Base-by-base conservation (phyloP, 306 rosid species). In the Delonix regia region DNA sequence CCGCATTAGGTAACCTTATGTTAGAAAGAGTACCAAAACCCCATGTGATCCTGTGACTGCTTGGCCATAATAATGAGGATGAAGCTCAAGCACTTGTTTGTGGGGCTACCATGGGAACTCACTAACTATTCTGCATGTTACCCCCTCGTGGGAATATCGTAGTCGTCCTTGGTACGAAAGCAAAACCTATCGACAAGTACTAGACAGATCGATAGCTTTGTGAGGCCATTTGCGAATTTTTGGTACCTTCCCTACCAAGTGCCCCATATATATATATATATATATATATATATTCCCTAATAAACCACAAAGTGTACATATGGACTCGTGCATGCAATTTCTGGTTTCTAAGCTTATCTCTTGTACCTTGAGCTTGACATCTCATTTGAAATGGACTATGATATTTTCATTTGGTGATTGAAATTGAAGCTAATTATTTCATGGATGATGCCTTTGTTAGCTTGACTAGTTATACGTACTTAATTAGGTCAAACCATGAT, bases 121-220 rank as follows among this genome's bases (percentile, higher is more conserved):
- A 33, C 44, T 62, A 27, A 9, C 71, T 66, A 4, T 28, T 38
- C 16, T 84, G 89, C 98, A 94, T 85, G 97, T 92, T 92, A 92
- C 97, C 91, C 91, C 92, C 97, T 88, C 95, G 97, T 92, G 97
- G 91, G 88, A 80, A 74, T 88, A 78, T 91, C 90, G 80, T 85
- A 88, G 74, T 83, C 82, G 80, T 83, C 90, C 87, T 79, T 83
- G 76, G 88, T 85, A 86, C 94, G 82, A 86, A 84, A 64, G 74
- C 62, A 68, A 69, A 78, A 68, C 83, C 78, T 60, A 47, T 74
- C 84, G 89, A 90, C 85, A 87, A 83, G 86, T 82, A 86, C 91
- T 84, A 76, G 25, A 83, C 90, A 81, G 24, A 81, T 82, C 9
- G 59, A n/a, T n/a, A n/a, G n/a, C n/a, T 66, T 25, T 81, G 47